Percentiles rank a stretch among this genome's conserved stretches.
Conservation (phyloP, 1,284 basidiomycete genomes). For the Trametes polyzona region DNA sequence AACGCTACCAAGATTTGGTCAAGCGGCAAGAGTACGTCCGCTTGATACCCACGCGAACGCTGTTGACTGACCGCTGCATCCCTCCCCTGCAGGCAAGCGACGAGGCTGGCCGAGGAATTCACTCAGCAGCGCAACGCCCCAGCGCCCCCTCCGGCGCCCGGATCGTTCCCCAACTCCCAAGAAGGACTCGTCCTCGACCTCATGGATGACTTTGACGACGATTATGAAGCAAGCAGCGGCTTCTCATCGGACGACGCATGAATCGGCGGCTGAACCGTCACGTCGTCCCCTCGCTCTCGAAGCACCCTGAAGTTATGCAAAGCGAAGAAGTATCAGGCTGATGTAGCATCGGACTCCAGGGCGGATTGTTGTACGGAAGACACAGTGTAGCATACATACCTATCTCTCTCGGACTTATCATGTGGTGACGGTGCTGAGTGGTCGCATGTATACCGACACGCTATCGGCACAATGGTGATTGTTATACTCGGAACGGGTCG, state of each 20-base stretch:
- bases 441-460: background rate
- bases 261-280: too few relatives aligned
- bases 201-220: too few relatives aligned
- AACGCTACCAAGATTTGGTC: constrained; percentile 30
- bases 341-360: background rate
- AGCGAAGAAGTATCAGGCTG: background rate
- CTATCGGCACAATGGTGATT: background rate
- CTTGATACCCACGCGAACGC: background rate
- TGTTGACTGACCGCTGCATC: background rate
- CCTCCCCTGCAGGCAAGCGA: background rate
- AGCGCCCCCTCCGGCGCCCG: background rate
- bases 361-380: background rate
- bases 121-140: background rate
- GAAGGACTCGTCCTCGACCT: too few relatives aligned
- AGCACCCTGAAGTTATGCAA: too few relatives aligned
- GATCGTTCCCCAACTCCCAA: background rate
- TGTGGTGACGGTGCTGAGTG: too few relatives aligned
- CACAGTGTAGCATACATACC: constrained; percentile 6
- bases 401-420: background rate
- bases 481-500: constrained; percentile 5
- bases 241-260: too few relatives aligned
- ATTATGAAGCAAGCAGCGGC: too few relatives aligned
- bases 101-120: background rate
- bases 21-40: constrained; percentile 33
- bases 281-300: too few relatives aligned